A percentile compares a stretch with the other conserved stretches of the same genome.
Evolutionary conservation across 805 yeast species (phyloP).

Genomic region (Yamadazyma olivae): DNA sequence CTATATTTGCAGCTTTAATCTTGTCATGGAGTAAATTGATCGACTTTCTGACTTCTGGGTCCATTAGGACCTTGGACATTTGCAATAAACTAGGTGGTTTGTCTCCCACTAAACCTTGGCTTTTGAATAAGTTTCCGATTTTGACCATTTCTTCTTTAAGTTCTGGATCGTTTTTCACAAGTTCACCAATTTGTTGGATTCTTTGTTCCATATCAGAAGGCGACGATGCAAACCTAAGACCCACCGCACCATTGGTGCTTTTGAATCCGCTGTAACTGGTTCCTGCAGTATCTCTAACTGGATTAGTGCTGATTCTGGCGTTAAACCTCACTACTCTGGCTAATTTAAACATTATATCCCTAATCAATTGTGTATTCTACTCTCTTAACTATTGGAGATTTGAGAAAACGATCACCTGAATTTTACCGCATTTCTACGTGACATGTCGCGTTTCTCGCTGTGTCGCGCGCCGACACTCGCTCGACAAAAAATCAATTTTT

Average conservation of each 20-base stretch:
- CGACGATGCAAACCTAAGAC: not conserved
- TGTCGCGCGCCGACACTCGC: too few species aligned
- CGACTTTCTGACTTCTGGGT: constrained; percentile 30
- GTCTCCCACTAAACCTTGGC: constrained; percentile 30
- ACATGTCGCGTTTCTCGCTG: constrained; percentile 1
- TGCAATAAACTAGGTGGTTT: constrained; percentile 32
- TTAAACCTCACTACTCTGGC: not conserved
- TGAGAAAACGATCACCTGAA: too few species aligned
- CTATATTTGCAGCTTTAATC: constrained; percentile 29
- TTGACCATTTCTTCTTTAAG: constrained; percentile 24
- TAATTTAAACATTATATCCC: not conserved
- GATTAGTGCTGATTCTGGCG: not conserved
- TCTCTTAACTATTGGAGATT: too few species aligned
- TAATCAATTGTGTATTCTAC: not conserved
- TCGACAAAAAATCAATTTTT: not conserved
- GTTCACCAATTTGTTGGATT: constrained; percentile 6
- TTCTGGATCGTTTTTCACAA: constrained; percentile 23
- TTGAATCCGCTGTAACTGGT: too few species aligned
- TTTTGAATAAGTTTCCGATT: constrained; percentile 26
- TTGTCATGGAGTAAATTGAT: constrained; percentile 25
- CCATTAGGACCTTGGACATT: constrained; percentile 35
- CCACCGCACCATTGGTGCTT: not conserved
- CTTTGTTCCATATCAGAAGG: constrained; percentile 1
- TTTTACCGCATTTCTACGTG: too few species aligned
- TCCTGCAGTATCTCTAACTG: too few species aligned